phyloP scores from a whole-genome alignment of 1,284 basidiomycete genomes.

The Laetiporus sulphureus region DNA sequence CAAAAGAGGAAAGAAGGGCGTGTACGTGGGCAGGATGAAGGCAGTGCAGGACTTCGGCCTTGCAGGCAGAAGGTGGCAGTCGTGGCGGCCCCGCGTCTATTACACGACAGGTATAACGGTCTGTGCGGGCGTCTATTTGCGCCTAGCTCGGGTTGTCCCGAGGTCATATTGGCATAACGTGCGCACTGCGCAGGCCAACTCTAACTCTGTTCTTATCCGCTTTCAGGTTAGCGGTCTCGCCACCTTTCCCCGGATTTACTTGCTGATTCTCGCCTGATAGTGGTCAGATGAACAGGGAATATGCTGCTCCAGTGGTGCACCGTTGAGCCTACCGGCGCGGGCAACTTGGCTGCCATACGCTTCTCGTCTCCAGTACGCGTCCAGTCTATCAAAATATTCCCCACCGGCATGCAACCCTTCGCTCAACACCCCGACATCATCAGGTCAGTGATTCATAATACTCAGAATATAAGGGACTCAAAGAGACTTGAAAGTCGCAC shows the following conservation, averaged over 20 bases:
- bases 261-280: background rate
- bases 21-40: background rate
- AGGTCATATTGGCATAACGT: too few species aligned
- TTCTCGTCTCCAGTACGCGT: constrained; percentile 58
- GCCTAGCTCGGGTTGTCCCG: too few species aligned
- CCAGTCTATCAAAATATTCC: constrained; percentile 57
- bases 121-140: background rate
- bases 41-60: constrained; percentile 2
- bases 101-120: background rate
- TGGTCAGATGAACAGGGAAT: constrained; percentile 20
- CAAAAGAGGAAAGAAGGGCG: background rate
- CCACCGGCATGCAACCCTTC: constrained; percentile 55
- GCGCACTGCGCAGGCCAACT: too few species aligned
- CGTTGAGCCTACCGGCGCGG: constrained; percentile 50
- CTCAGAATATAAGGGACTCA: constrained; percentile 8
- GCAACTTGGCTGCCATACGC: constrained; percentile 56
- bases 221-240: too few species aligned
- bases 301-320: constrained; percentile 62
- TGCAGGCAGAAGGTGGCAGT: constrained; percentile 2
- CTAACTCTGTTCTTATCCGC: too few species aligned
- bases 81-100: constrained; percentile 7
- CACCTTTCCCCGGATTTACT: background rate
- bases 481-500: constrained; percentile 43
- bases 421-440: constrained; percentile 46
- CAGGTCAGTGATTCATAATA: constrained; percentile 41